These are phyloP conservation scores for Penicillium mononematosum DNA, from an alignment of 495 filamentous ascomycete genomes.

Conservation along the genomic window DNA sequence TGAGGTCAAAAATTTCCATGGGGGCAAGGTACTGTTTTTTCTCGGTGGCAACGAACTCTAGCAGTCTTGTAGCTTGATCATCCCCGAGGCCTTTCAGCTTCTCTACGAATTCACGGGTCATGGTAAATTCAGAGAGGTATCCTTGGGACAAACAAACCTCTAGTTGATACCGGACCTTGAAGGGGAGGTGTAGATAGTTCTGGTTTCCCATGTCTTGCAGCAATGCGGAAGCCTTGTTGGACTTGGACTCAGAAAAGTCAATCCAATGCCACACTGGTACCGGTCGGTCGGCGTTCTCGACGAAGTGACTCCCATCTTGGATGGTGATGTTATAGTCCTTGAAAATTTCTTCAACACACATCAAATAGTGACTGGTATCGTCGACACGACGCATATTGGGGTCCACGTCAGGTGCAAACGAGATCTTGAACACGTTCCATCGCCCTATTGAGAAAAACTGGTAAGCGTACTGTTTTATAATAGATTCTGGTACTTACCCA, in stretches of 20 bases:
- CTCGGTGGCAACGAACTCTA: slow-evolving; percentile 62
- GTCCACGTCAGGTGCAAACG: slow-evolving; percentile 18
- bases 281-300: slow-evolving; percentile 17
- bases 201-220: slow-evolving; percentile 36
- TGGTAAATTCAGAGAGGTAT: slow-evolving; percentile 74
- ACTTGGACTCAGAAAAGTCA: slow-evolving; percentile 33
- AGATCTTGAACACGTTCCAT: slow-evolving; percentile 45
- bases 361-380: slow-evolving; percentile 39
- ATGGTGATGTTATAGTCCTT: slow-evolving; percentile 71
- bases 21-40: slow-evolving; percentile 65
- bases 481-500: slow-evolving; percentile 54
- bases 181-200: slow-evolving; percentile 54
- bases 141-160: slow-evolving; percentile 86
- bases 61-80: slow-evolving; percentile 48
- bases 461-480: background rate
- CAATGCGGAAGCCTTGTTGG: slow-evolving; percentile 18
- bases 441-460: slow-evolving; percentile 24
- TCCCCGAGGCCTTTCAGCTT: slow-evolving; percentile 54
- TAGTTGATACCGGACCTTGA: slow-evolving; percentile 80
- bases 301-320: slow-evolving; percentile 29
- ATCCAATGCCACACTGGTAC: slow-evolving; percentile 57
- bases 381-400: background rate
- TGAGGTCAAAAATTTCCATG: slow-evolving; percentile 67
- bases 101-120: slow-evolving; percentile 62
- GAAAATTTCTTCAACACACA: slow-evolving; percentile 52